These are phyloP conservation scores for Suillus ampliporus DNA, from an alignment of 768 basidiomycete species.

Conservation along the genomic window DNA sequence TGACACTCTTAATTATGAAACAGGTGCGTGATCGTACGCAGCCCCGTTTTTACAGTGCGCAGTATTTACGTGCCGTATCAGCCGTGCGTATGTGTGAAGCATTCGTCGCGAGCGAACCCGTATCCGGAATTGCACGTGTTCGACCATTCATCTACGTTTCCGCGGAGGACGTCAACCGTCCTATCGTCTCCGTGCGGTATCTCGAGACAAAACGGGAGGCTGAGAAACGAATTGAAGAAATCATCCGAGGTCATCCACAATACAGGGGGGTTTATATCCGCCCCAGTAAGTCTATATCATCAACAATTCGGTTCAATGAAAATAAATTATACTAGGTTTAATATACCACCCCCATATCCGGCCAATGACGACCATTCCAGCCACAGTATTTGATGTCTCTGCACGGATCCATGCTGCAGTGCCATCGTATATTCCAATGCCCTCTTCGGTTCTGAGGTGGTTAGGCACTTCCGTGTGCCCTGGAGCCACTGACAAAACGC, in stretches of 20 bases:
- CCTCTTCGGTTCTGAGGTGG: conserved; percentile 64
- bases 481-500: conserved; percentile 31
- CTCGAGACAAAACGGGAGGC: conserved; percentile 95
- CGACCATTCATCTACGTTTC: conserved; percentile 94
- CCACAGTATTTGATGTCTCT: conserved; percentile 83
- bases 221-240: conserved; percentile 67
- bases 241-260: conserved; percentile 48
- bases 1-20: conserved; percentile 85
- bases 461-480: conserved; percentile 42
- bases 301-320: neutral
- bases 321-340: conserved; percentile 59
- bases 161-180: conserved; percentile 86
- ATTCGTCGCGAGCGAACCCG: conserved; percentile 57
- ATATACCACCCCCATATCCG: conserved; percentile 96
- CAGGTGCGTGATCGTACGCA: conserved; percentile 63
- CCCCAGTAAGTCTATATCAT: conserved; percentile 68
- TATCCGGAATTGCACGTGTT: conserved; percentile 31
- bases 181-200: conserved; percentile 84
- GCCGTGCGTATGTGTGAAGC: conserved; percentile 81
- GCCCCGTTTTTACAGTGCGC: conserved; percentile 15
- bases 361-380: conserved; percentile 86
- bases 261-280: conserved; percentile 83
- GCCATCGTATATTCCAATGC: conserved; percentile 64
- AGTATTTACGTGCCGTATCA: conserved; percentile 32
- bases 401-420: conserved; percentile 69